These are phyloP conservation scores for Cercospora citrullina DNA, from an alignment of 2,329 filamentous ascomycete genomes.

Conservation along the genomic window DNA sequence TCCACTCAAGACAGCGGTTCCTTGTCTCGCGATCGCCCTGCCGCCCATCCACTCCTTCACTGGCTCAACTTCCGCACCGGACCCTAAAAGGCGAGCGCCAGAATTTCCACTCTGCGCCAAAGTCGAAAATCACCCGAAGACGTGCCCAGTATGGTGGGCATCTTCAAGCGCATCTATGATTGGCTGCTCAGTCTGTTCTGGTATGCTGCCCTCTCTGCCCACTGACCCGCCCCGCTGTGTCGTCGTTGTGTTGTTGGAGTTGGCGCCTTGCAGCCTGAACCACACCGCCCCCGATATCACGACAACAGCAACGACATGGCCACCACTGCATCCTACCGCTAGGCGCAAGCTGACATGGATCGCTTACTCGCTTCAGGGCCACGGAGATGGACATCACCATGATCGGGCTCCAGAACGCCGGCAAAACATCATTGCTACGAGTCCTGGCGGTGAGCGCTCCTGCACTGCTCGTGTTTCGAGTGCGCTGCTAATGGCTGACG, in stretches of 20 bases:
- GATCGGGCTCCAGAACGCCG: constrained; percentile 96
- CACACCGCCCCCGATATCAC: constrained; percentile 18
- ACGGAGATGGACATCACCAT: constrained; percentile 99
- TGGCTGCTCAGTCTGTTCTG: constrained; percentile 98
- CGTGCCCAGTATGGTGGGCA: constrained; percentile 68
- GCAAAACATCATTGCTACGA: constrained; percentile 91
- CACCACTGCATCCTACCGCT: constrained; percentile 22
- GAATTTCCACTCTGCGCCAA: constrained; percentile 8
- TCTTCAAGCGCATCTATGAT: constrained; percentile 96
- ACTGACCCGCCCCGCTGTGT: neutral
- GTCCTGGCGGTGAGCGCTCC: constrained; percentile 80
- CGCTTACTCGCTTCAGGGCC: constrained; percentile 62
- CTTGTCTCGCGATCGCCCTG: constrained; percentile 20
- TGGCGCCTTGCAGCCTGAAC: constrained; percentile 27
- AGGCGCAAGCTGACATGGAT: constrained; percentile 24
- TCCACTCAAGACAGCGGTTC: constrained; percentile 19
- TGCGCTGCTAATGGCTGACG: constrained; percentile 39
- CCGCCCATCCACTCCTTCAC: constrained; percentile 20
- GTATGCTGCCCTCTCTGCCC: constrained; percentile 53
- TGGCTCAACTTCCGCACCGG: constrained; percentile 11
- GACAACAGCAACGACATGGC: constrained; percentile 18
- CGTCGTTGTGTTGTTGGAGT: constrained; percentile 1
- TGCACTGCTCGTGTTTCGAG: constrained; percentile 18
- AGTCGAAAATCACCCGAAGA: constrained; percentile 7
- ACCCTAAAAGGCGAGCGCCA: constrained; percentile 12